Percentiles rank a stretch among this genome's conserved stretches.
phyloP scores from a whole-genome alignment of 768 basidiomycete species.

The Kwoniella heveanensis region DNA sequence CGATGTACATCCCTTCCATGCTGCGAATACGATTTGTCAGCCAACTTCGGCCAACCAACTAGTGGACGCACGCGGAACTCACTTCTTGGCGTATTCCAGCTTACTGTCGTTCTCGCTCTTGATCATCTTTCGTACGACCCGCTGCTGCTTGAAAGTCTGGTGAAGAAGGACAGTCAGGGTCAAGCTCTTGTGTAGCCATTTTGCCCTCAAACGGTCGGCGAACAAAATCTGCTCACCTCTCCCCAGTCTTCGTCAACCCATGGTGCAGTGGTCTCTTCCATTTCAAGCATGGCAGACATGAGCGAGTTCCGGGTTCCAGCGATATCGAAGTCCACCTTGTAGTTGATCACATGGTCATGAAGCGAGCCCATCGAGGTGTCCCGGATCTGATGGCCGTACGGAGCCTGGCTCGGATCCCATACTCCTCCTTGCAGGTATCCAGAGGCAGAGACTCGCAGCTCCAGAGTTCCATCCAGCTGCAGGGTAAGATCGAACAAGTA shows the following conservation, averaged over 20 bases:
- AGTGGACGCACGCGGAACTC: background rate
- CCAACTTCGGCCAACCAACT: background rate
- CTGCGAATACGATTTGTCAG: conserved; percentile 12
- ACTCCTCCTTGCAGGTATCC: conserved; percentile 70
- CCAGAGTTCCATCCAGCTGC: conserved; percentile 68
- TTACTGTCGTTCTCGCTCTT: conserved; percentile 51
- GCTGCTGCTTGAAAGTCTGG: conserved; percentile 28
- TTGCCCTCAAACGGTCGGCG: background rate
- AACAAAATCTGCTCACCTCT: background rate
- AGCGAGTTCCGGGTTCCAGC: conserved; percentile 66
- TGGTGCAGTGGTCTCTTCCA: conserved; percentile 61
- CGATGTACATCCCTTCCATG: conserved; percentile 63
- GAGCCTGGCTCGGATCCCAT: conserved; percentile 61
- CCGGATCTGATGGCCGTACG: conserved; percentile 64
- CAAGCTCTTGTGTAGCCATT: no score
- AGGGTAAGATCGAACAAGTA: conserved; percentile 67
- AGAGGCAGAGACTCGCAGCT: conserved; percentile 67
- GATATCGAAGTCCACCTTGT: conserved; percentile 67
- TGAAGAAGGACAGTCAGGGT: no score
- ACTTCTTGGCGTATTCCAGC: conserved; percentile 63
- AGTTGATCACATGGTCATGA: conserved; percentile 71
- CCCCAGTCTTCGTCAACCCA: conserved; percentile 63
- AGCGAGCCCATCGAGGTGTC: conserved; percentile 59
- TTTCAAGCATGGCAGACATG: conserved; percentile 61
- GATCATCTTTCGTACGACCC: conserved; percentile 19